Conservation (phyloP, 805 yeast species). For the Lipomyces japonicus region DNA sequence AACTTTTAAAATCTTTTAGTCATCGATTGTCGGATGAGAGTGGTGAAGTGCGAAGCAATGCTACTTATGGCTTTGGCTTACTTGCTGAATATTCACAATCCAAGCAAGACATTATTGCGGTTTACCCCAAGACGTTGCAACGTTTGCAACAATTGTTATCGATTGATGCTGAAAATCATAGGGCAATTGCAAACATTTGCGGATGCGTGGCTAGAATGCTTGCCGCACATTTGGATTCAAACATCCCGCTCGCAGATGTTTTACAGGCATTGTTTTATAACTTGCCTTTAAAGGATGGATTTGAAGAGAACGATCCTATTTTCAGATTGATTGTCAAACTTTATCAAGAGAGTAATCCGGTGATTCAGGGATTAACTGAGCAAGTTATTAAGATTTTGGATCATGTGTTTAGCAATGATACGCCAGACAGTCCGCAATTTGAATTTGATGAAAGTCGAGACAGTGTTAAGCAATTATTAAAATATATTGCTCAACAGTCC, state of each 20-base stretch:
- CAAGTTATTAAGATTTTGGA: slow-evolving; percentile 64
- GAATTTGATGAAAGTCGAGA: slow-evolving; percentile 60
- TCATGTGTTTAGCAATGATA: slow-evolving; percentile 70
- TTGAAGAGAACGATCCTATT: slow-evolving; percentile 90
- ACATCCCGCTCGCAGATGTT: slow-evolving; percentile 76
- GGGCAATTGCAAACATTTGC: slow-evolving; percentile 74
- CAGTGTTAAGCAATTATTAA: slow-evolving; percentile 66
- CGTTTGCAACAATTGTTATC: slow-evolving; percentile 67
- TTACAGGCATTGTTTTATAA: slow-evolving; percentile 70
- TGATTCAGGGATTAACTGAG: slow-evolving; percentile 39
- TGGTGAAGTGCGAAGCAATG: slow-evolving; percentile 85
- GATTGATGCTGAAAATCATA: slow-evolving; percentile 64
- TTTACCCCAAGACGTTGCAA: slow-evolving; percentile 65
- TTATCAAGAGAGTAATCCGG: slow-evolving; percentile 56
- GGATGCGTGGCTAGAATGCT: slow-evolving; percentile 96
- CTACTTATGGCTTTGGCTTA: slow-evolving; percentile 93
- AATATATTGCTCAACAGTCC: slow-evolving; percentile 62
- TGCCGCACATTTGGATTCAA: slow-evolving; percentile 60
- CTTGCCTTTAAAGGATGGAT: slow-evolving; percentile 82
- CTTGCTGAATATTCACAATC: slow-evolving; percentile 52
- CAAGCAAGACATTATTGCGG: slow-evolving; percentile 55
- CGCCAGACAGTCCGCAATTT: slow-evolving; percentile 73
- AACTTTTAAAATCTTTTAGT: slow-evolving; percentile 65
- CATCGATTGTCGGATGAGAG: slow-evolving; percentile 63
- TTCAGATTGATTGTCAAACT: slow-evolving; percentile 71